phyloP scores from a whole-genome alignment of 169 alveolate genomes.

The Eimeria praecox region DNA sequence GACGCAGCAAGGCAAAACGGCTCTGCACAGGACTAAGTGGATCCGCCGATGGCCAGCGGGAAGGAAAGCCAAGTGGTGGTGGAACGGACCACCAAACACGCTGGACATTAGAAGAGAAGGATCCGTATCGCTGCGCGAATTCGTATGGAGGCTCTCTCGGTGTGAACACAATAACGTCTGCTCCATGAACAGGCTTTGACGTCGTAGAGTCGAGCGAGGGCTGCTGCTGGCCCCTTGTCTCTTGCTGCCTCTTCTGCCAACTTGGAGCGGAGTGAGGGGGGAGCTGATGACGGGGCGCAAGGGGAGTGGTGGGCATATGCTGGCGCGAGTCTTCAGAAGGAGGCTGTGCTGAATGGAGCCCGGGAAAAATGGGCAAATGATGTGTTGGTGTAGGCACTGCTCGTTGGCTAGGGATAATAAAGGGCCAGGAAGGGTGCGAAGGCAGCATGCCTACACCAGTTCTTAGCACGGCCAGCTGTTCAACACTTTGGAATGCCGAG shows the following conservation, averaged over 20 bases:
- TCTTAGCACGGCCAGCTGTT: neutral
- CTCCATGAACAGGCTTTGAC: neutral
- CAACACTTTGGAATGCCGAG: neutral
- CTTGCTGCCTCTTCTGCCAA: neutral
- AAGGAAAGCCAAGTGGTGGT: no score
- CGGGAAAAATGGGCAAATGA: neutral
- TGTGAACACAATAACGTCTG: neutral
- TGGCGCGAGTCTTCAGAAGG: neutral
- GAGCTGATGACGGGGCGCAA: neutral
- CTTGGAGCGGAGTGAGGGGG: neutral
- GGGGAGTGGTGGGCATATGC: neutral
- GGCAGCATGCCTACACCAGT: neutral
- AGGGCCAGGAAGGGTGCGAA: neutral
- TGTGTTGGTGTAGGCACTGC: neutral
- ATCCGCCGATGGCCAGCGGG: no score
- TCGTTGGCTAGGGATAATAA: neutral
- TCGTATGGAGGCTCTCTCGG: neutral
- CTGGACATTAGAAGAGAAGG: neutral
- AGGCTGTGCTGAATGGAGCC: neutral
- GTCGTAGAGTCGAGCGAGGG: neutral
- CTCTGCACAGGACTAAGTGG: no score
- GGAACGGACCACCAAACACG: no score
- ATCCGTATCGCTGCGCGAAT: neutral
- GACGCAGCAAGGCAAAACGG: neutral
- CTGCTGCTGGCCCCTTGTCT: neutral